phyloP scores from a whole-genome alignment of 495 filamentous ascomycete species.

The Tetracladium setigerum region DNA sequence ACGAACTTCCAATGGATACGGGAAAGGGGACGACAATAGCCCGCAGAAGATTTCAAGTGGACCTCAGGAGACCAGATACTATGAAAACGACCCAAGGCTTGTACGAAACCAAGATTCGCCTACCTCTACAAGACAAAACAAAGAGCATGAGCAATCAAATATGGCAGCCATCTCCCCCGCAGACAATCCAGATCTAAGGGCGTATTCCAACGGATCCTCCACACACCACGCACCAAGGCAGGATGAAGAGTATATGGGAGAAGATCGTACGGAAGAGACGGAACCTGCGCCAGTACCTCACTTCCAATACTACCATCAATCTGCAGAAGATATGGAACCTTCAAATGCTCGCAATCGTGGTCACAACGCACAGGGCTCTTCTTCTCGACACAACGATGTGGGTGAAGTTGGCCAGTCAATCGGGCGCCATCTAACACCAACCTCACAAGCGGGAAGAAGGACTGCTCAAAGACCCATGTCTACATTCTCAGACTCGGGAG shows the following conservation, averaged over 20 bases:
- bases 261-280: conserved; percentile 11
- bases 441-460: conserved; percentile 36
- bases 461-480: conserved; percentile 61
- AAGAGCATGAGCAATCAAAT: conserved; percentile 32
- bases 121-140: no score
- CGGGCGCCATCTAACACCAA: conserved; percentile 53
- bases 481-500: conserved; percentile 59
- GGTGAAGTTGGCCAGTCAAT: conserved; percentile 31
- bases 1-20: conserved; percentile 23
- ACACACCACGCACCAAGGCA: not conserved
- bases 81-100: no score
- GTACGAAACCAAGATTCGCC: no score
- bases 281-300: conserved; percentile 32
- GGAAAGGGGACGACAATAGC: no score
- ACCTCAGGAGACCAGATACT: not conserved
- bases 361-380: not conserved
- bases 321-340: conserved; percentile 8
- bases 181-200: conserved; percentile 28
- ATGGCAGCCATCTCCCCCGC: conserved; percentile 34
- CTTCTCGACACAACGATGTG: conserved; percentile 35
- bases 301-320: conserved; percentile 49
- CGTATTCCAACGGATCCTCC: conserved; percentile 12
- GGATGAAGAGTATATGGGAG: not conserved
- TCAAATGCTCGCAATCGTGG: not conserved
- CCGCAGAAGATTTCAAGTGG: conserved; percentile 4